Base-by-base conservation (phyloP, 1,139 yeast species). In the Yamadazyma diospyri region DNA sequence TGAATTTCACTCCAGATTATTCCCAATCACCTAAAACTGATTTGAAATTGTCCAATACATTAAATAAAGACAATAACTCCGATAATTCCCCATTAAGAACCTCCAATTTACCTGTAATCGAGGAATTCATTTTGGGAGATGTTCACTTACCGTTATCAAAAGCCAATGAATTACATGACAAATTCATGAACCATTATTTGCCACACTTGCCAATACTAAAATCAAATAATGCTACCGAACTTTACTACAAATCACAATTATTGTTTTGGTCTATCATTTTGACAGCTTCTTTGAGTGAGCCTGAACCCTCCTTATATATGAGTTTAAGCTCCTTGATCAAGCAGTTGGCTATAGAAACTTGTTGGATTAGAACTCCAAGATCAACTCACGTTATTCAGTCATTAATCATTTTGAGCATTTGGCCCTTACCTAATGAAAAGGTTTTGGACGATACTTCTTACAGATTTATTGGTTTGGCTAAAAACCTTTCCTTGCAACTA, bases 391-490 rank as follows among this genome's bases (percentile, higher is more conserved):
- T 88, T 22, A 87, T 89, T 8, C 97, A 89, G 53, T 95, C 96
- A 0, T 64, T 89, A 28, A 62, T 88, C 18, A 81, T 89, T 23
- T 66, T 89, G 25, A 79, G 94, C 13, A 78, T 79, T 21, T 89
- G 97, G 97, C 97, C 97, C 1, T 61, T 89, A 29, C 97, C 97
- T 0, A 88, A 88, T 51, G 94, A 85, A 53, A 89, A 88, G 50
- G 94, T 89, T 7, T 67, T 89, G 40, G 97, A 89, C 59, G 97
- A 89, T 53, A 81, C 94, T 48, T 83, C 95, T 1, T 88, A 87
- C 51, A 68, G 97, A 48, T 88, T 87, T 56, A 78, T 86, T 15
- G 94, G 95, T 0, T 65, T 88, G 31, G 96, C 96, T 2, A 87
- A 87, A 46, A 80, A 83, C 39, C 63, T 89, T 32, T 86, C 94